Conservation (phyloP, 139 green algal genomes). For the Pleodorina starrii region DNA sequence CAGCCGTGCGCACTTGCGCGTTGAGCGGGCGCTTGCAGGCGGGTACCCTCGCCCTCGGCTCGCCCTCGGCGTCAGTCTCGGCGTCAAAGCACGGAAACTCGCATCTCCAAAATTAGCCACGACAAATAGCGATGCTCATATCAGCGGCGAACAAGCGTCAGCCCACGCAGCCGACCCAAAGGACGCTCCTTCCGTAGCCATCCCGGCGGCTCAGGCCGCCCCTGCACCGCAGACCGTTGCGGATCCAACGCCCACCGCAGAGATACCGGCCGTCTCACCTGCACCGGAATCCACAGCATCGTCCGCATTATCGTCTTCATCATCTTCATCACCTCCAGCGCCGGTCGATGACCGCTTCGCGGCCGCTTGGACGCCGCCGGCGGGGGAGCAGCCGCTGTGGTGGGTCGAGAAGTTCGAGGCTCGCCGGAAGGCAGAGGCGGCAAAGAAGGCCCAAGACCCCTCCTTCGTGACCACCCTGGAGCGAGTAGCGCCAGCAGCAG, state of each 20-base stretch:
- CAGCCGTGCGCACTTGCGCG: neutral
- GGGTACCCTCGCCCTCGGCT: neutral
- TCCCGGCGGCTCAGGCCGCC: neutral
- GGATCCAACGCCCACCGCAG: neutral
- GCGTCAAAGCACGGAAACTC: neutral
- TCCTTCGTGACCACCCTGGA: slow-evolving; percentile 9
- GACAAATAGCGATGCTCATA: neutral
- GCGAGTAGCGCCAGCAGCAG: slow-evolving; percentile 2
- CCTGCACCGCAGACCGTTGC: neutral
- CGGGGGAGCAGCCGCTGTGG: slow-evolving; percentile 51
- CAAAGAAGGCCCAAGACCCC: slow-evolving; percentile 26
- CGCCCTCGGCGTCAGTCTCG: too few species aligned
- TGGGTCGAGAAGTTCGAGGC: slow-evolving; percentile 58
- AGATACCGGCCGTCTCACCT: neutral
- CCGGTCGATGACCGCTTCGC: slow-evolving; percentile 23
- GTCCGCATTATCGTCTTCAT: neutral
- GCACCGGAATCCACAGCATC: neutral
- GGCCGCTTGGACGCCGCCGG: slow-evolving; percentile 42
- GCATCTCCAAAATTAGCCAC: neutral
- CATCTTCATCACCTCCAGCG: neutral
- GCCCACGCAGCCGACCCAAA: neutral
- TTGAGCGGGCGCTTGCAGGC: neutral
- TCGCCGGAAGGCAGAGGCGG: slow-evolving; percentile 15
- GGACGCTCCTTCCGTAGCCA: neutral
- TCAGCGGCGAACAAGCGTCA: neutral